These are phyloP conservation scores for Quercus lobata DNA, from an alignment of 331 rosid genomes.

Conservation along the genomic window DNA sequence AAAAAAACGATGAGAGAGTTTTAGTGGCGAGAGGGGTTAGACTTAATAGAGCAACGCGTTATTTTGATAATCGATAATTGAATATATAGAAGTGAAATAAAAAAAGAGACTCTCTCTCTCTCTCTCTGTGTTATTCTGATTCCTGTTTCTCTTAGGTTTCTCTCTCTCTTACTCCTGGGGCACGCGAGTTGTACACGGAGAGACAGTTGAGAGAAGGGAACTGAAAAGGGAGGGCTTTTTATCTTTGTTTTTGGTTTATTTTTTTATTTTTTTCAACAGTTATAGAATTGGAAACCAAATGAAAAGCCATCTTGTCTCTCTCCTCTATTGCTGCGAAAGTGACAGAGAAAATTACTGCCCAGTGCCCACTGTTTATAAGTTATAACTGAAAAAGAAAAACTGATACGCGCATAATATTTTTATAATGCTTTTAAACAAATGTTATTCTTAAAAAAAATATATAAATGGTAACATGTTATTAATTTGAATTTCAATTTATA, in stretches of 20 bases:
- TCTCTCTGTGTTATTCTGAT: conserved; percentile 5
- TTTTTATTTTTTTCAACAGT: background rate
- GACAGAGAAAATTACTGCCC: too few relatives aligned
- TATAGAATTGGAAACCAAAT: background rate
- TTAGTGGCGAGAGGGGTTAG: background rate
- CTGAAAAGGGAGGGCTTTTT: conserved; percentile 5
- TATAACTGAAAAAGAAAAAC: too few relatives aligned
- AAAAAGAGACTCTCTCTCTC: conserved; percentile 11
- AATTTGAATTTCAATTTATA: too few relatives aligned
- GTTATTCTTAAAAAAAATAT: too few relatives aligned
- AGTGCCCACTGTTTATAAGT: too few relatives aligned
- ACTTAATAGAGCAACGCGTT: background rate
- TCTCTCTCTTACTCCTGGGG: conserved; percentile 39
- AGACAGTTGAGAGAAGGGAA: conserved; percentile 51
- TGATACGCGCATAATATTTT: too few relatives aligned
- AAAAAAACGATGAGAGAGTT: background rate
- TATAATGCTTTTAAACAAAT: too few relatives aligned
- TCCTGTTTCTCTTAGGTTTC: background rate
- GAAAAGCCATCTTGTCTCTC: background rate
- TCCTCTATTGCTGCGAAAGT: too few relatives aligned
- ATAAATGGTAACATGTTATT: fast-evolving
- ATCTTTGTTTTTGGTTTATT: background rate
- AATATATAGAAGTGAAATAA: background rate
- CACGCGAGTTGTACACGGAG: conserved; percentile 96
- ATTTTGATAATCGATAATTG: background rate